These are phyloP conservation scores for Pilobolus umbonatus DNA, from an alignment of 192 early-diverging fungal genomes.

Conservation along the genomic window DNA sequence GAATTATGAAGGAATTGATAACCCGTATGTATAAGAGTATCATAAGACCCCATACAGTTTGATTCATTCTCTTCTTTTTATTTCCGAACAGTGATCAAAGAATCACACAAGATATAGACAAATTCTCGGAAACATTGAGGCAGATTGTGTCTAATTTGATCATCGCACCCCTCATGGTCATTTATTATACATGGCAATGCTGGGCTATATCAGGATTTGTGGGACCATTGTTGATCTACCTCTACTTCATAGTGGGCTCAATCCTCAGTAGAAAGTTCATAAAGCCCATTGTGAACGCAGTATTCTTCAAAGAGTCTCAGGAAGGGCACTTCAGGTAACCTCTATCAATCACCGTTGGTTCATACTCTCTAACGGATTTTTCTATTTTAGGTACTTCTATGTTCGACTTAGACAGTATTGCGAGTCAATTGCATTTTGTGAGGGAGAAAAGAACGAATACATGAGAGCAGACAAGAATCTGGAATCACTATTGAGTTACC, in stretches of 20 bases:
- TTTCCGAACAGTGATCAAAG: constrained; percentile 66
- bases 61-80: constrained; percentile 24
- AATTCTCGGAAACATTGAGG: constrained; percentile 59
- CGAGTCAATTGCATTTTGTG: constrained; percentile 77
- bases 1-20: constrained; percentile 57
- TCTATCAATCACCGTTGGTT: too few relatives aligned
- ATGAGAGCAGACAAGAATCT: constrained; percentile 50
- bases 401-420: constrained; percentile 67
- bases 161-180: constrained; percentile 68
- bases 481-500: constrained; percentile 45
- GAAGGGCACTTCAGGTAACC: constrained; percentile 81
- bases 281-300: constrained; percentile 68
- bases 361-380: not conserved
- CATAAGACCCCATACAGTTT: too few relatives aligned
- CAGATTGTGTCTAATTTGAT: constrained; percentile 57
- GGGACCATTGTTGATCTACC: constrained; percentile 68
- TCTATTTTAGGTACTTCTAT: constrained; percentile 51
- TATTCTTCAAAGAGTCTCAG: constrained; percentile 67
- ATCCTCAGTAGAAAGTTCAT: constrained; percentile 59
- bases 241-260: constrained; percentile 64
- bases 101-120: constrained; percentile 87
- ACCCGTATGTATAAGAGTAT: constrained; percentile 63
- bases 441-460: constrained; percentile 68
- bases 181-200: constrained; percentile 74
- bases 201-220: constrained; percentile 60